Percentiles rank a stretch among this genome's conserved stretches.
Evolutionary conservation across 164 flowering plant genomes (phyloP).

Genomic region (Paratinospora sagittata): DNA sequence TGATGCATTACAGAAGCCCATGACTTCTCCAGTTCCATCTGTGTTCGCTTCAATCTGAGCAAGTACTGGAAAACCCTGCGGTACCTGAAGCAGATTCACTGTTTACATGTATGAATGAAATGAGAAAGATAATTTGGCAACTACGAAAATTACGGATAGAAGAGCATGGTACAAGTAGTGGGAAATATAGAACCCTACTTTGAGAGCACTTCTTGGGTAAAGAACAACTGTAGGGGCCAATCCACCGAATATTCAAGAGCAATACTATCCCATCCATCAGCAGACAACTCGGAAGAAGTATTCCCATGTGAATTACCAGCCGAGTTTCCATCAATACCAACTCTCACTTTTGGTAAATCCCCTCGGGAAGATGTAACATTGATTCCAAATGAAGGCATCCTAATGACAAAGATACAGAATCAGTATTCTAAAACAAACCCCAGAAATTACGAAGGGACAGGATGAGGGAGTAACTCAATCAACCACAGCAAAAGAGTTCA

Average conservation of each 20-base stretch:
- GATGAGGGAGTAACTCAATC: background rate
- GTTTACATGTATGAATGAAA: conserved; percentile 5
- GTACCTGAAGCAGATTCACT: conserved; percentile 46
- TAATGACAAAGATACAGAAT: conserved; percentile 20
- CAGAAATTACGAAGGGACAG: background rate
- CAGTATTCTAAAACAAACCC: background rate
- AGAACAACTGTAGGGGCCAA: conserved; percentile 95
- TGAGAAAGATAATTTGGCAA: conserved; percentile 5
- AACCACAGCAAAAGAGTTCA: conserved; percentile 7
- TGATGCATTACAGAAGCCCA: conserved; percentile 99
- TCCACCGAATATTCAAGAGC: conserved; percentile 93
- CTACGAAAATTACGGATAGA: background rate
- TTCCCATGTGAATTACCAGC: conserved; percentile 28
- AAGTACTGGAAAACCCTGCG: conserved; percentile 77
- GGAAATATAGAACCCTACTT: conserved; percentile 49
- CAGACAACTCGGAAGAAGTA: conserved; percentile 45
- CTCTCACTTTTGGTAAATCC: conserved; percentile 48
- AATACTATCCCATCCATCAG: conserved; percentile 99
- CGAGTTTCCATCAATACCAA: conserved; percentile 40
- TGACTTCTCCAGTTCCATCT: conserved; percentile 97
- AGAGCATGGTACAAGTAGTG: background rate
- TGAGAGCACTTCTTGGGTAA: conserved; percentile 88
- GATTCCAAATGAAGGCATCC: conserved; percentile 80
- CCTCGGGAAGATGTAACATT: conserved; percentile 54
- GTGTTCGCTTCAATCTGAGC: conserved; percentile 85